Evolutionary conservation across 495 filamentous ascomycete species (phyloP).

Genomic region (Geopyxis carbonaria): DNA sequence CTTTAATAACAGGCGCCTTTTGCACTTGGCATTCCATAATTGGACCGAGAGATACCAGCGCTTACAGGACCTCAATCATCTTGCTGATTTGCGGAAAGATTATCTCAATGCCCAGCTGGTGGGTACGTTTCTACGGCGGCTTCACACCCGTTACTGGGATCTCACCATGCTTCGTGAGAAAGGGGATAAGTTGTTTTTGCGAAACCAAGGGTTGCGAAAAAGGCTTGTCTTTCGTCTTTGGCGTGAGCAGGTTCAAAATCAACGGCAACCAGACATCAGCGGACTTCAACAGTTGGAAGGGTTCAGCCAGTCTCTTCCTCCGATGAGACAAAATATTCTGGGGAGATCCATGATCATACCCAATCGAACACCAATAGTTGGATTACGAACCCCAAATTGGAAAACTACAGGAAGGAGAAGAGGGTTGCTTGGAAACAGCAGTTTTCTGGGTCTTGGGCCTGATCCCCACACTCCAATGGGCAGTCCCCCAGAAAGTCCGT

Average conservation of each 20-base stretch:
- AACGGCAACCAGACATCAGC: not conserved
- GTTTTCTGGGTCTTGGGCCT: not conserved
- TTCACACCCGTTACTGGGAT: conserved; percentile 13
- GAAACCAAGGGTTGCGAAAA: conserved; percentile 7
- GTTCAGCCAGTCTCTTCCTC: no score
- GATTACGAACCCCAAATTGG: conserved; percentile 2
- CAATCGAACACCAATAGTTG: not conserved
- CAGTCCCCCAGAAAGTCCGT: conserved; percentile 5
- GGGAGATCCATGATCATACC: no score
- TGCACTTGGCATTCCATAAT: conserved; percentile 1
- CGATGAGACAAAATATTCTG: no score
- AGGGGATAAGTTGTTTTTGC: conserved; percentile 2
- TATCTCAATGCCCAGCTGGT: conserved; percentile 8
- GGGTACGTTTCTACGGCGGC: conserved; percentile 12
- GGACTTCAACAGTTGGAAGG: not conserved
- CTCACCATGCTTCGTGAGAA: conserved; percentile 10
- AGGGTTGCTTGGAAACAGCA: conserved; percentile 1
- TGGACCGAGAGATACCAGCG: conserved; percentile 7
- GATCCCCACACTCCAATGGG: conserved; percentile 2
- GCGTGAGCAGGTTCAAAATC: conserved; percentile 3
- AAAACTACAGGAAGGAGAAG: conserved; percentile 5
- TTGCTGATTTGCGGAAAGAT: conserved; percentile 4
- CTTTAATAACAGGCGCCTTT: conserved; percentile 6
- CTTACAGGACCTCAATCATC: conserved; percentile 5
- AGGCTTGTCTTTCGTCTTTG: conserved; percentile 14